A percentile compares a stretch with the other conserved stretches of the same genome.
Evolutionary conservation across 345 rosid genomes (phyloP).

Genomic region (Geranium brycei): DNA sequence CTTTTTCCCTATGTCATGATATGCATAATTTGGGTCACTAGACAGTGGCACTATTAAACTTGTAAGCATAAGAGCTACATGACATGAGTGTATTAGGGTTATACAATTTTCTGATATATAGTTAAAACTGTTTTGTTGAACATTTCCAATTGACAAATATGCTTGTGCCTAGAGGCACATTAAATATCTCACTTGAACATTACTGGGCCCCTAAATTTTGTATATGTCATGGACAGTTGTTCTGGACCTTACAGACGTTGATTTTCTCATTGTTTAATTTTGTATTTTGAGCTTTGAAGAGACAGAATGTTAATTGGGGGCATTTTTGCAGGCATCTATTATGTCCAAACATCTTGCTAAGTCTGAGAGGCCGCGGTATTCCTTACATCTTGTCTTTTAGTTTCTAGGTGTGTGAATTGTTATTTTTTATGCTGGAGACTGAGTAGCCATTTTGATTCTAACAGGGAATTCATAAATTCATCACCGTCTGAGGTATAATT

Average conservation of each 20-base stretch:
- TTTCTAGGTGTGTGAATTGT: not conserved
- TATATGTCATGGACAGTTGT: too few relatives aligned
- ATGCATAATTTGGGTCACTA: not conserved
- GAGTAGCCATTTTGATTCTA: not conserved
- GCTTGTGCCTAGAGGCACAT: too few relatives aligned
- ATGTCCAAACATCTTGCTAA: constrained; percentile 81
- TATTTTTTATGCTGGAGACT: not conserved
- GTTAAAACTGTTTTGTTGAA: too few relatives aligned
- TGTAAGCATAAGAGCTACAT: not conserved
- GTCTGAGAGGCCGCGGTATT: constrained; percentile 68
- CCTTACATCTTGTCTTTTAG: not conserved
- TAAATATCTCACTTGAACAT: too few relatives aligned
- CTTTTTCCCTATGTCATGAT: not conserved
- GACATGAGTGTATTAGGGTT: not conserved
- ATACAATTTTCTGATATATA: not conserved
- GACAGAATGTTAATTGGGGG: not conserved
- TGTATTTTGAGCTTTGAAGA: too few relatives aligned
- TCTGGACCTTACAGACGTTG: too few relatives aligned
- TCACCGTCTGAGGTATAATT: not conserved
- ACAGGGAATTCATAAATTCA: not conserved
- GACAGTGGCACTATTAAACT: too few relatives aligned
- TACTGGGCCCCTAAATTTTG: too few relatives aligned
- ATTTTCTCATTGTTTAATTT: too few relatives aligned
- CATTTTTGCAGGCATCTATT: constrained; percentile 63
- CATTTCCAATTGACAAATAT: too few relatives aligned